phyloP scores from a whole-genome alignment of 2,329 filamentous ascomycete genomes.

The Clonostachys byssicola region DNA sequence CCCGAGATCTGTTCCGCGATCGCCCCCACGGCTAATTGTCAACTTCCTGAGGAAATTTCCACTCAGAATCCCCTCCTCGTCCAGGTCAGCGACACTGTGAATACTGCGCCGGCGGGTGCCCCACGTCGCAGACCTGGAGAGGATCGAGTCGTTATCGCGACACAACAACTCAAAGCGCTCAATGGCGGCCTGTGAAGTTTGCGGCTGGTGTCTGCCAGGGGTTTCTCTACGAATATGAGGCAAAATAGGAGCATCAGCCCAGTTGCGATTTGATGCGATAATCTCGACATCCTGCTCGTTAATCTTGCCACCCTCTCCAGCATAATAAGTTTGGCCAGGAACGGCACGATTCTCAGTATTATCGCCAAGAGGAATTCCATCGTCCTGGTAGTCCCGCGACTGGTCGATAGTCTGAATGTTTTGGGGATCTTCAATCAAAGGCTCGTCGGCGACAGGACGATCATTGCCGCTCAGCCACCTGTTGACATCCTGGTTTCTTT shows the following conservation, averaged over 20 bases:
- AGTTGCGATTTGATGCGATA: slow-evolving; percentile 41
- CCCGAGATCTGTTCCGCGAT: slow-evolving; percentile 18
- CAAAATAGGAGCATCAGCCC: slow-evolving; percentile 42
- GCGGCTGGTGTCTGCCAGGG: slow-evolving; percentile 35
- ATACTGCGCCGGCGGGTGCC: slow-evolving; percentile 65
- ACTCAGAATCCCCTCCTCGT: slow-evolving; percentile 46
- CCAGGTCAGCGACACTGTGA: slow-evolving; percentile 53
- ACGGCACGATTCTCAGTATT: slow-evolving; percentile 46
- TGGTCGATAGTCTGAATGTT: slow-evolving; percentile 13
- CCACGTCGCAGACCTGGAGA: slow-evolving; percentile 64
- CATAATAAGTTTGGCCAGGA: slow-evolving; percentile 45
- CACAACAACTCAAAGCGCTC: slow-evolving; percentile 45
- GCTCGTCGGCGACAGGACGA: too few species aligned
- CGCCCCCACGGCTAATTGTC: slow-evolving; percentile 41
- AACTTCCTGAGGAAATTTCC: slow-evolving; percentile 62
- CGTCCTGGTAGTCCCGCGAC: slow-evolving; percentile 22
- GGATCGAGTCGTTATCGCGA: slow-evolving; percentile 51
- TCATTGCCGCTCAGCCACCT: slow-evolving; percentile 39
- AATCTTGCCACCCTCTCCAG: slow-evolving; percentile 30
- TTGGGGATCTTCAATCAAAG: background rate
- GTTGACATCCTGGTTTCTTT: slow-evolving; percentile 45
- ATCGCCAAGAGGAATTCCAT: slow-evolving; percentile 37
- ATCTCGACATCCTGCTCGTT: slow-evolving; percentile 43
- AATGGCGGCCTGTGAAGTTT: slow-evolving; percentile 49
- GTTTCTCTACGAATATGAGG: slow-evolving; percentile 33